Evolutionary conservation across 139 green algal genomes (phyloP).

Genomic region (Auxenochlorella protothecoides): DNA sequence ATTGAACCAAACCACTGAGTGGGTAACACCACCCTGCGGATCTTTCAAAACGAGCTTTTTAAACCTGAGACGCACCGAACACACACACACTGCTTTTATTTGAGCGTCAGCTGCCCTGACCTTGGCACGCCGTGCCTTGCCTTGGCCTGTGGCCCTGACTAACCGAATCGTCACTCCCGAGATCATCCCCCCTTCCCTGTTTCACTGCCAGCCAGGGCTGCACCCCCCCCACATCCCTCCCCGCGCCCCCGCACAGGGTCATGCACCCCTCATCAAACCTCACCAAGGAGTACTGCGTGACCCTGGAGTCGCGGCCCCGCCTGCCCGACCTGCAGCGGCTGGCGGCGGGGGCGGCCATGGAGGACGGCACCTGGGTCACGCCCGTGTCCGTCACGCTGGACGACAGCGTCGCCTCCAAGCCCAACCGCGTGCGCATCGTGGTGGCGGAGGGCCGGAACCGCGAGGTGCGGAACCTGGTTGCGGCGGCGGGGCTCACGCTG

Average conservation of each 20-base stretch:
- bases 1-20: too few species aligned
- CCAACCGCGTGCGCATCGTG: constrained; percentile 45
- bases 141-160: too few species aligned
- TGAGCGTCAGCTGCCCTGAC: too few species aligned
- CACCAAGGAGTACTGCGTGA: constrained; percentile 65
- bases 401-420: constrained; percentile 13
- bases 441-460: constrained; percentile 74
- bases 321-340: constrained; percentile 28
- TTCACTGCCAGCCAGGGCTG: too few species aligned
- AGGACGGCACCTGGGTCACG: constrained; percentile 35
- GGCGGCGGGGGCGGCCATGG: constrained; percentile 14
- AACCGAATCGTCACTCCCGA: too few species aligned
- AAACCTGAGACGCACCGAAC: too few species aligned
- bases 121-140: too few species aligned
- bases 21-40: too few species aligned
- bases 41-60: too few species aligned
- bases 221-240: too few species aligned
- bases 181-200: too few species aligned
- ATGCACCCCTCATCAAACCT: constrained; percentile 45
- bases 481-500: constrained; percentile 57
- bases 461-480: constrained; percentile 69
- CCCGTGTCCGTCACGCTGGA: constrained; percentile 37
- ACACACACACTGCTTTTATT: too few species aligned
- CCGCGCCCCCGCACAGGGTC: constrained; percentile 10
- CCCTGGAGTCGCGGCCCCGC: constrained; percentile 12